Percentiles rank a stretch among this genome's conserved stretches.
phyloP scores from a whole-genome alignment of 2,329 filamentous ascomycete species.

The Coniella vitis region DNA sequence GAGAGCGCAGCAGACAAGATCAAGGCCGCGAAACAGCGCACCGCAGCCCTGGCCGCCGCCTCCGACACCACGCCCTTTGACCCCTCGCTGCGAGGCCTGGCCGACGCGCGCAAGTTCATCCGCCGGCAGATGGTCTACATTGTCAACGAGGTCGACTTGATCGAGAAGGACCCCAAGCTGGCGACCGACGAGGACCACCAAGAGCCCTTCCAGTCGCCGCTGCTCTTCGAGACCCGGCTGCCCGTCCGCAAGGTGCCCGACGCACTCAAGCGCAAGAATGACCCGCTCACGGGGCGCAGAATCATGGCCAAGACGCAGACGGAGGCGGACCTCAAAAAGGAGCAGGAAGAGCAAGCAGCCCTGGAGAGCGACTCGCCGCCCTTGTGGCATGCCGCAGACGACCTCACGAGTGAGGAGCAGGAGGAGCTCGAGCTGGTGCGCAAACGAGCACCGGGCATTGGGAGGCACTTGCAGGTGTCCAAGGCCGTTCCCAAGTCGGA shows the following conservation, averaged over 20 bases:
- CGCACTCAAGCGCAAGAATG: neutral
- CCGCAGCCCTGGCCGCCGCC: neutral
- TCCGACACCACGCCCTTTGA: neutral
- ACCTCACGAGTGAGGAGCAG: neutral
- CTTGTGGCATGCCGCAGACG: neutral
- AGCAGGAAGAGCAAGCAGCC: neutral
- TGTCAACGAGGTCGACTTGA: neutral
- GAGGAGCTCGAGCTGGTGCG: neutral
- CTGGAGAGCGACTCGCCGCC: neutral
- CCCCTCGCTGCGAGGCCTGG: neutral
- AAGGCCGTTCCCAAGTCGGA: neutral
- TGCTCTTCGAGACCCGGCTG: neutral
- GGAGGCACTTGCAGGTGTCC: neutral
- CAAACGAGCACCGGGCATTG: neutral
- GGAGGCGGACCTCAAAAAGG: neutral
- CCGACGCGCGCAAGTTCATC: neutral
- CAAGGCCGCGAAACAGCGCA: neutral
- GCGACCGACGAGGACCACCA: neutral
- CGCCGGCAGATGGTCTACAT: neutral
- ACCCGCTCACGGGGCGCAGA: neutral
- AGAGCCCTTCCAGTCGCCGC: neutral
- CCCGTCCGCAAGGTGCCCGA: neutral
- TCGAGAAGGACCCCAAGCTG: neutral
- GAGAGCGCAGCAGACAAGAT: neutral
- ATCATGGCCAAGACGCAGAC: constrained; percentile 2